Evolutionary conservation across 164 flowering plant genomes (phyloP), one percentile per base, ranked within the genome.

Genomic region (Brasenia schreberi): DNA sequence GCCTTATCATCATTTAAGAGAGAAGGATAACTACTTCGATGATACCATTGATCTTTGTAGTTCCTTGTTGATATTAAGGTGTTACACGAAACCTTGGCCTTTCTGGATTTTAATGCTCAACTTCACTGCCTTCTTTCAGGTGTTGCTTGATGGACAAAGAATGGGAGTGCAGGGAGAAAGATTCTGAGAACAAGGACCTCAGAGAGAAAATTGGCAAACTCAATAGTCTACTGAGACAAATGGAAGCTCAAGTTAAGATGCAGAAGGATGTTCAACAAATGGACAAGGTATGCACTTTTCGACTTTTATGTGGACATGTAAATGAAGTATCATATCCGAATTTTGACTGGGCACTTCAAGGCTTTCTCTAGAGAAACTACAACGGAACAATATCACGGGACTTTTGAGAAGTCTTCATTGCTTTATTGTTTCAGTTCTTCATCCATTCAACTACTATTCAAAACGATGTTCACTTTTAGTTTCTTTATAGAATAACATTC

Each of bases 61-160:
- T 33, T 33, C 39, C 39, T 33, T 33, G 39, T 33, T 33, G 39
- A 33, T 33, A 4, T 33, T 4, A 33, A 33, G 39, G 4, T 33
- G 39, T 33, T 33, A 33, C 4, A 33, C 4, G 39, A 3, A 33
- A 33, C 39, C 39, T 33, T 33, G 39, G 39, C 39, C 39, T 33
- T 33, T 33, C 39, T 33, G 4, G 39, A 33, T 33, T 33, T 43
- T 43, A 6, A 10, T 19, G 63, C 64, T 14, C 44, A 39, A 14
- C 18, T 43, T 23, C 66, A 14, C 39, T 39, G 65, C 59, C 56
- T 49, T 63, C 70, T 64, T 0, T 53, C 42, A 94, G 99, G 84
- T 94, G 99, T 72, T 78, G 65, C 65, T 69, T 91, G 68, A 75
- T 88, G 39, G 99, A 91, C 71, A 84, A 75, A 70, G 97, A 91